Evolutionary conservation across 768 basidiomycete species (phyloP), one percentile per base, ranked within the genome.

Genomic region (Clavaria fumosa): DNA sequence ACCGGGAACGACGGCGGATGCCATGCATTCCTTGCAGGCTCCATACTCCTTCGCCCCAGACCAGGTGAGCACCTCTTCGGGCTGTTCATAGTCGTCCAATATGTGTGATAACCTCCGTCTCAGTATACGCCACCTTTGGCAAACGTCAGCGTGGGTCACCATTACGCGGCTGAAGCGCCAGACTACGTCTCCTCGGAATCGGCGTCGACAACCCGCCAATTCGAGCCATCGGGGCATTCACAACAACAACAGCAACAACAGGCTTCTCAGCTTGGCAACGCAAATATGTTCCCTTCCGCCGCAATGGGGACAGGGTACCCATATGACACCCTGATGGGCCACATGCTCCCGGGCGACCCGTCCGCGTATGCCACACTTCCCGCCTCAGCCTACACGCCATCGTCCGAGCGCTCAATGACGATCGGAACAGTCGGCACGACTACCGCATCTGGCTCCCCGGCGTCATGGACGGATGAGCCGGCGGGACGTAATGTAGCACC

Each of bases 91-190:
- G 23, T 39, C 23, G 30, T n/a, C 19, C 20, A 19, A n/a, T n/a
- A n/a, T n/a, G n/a, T n/a, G n/a, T n/a, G n/a, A n/a, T n/a, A n/a
- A n/a, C n/a, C n/a, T n/a, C n/a, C n/a, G n/a, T n/a, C n/a, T n/a
- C 50, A 56, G 27, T 59, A 57, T 34, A 20, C 43, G 3, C 43
- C 51, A n/a, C 42, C 53, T 11, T 38, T 34, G 34, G 33, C 49
- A 4, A 31, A 43, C 17, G 44, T 43, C 44, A 12, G 21, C 48
- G 26, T 50, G 40, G 28, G 48, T 51, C 31, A n/a, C n/a, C n/a
- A n/a, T n/a, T n/a, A n/a, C n/a, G n/a, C n/a, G n/a, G n/a, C n/a
- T n/a, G n/a, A n/a, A n/a, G n/a, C n/a, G n/a, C n/a, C n/a, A n/a
- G n/a, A n/a, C n/a, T n/a, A n/a, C n/a, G n/a, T n/a, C n/a, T n/a